Evolutionary conservation across 257 asterid species (phyloP), one percentile per base, ranked within the genome.

Genomic region (Coffea canephora): DNA sequence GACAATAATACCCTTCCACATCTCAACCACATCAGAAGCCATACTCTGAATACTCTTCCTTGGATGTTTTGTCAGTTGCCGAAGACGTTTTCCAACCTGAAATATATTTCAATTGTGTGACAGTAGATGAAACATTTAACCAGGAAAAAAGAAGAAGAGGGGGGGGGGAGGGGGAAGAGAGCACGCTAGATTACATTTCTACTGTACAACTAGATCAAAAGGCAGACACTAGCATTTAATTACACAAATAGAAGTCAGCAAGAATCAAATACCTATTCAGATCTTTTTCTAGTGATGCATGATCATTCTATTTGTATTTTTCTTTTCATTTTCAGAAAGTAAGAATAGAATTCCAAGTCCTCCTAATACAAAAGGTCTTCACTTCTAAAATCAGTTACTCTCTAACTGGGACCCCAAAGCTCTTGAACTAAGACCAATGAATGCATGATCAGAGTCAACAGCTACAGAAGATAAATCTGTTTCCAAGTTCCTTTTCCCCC

Each of bases 51-150:
- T 96, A 87, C 84, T 90, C 71, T 83, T 79, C 82, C 95, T 89
- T 46, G 93, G 91, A 82, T 96, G 98, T 85, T 96, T 95, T 25
- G 98, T 92, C 83, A 95, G 89, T 61, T 89, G 94, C 78, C 98
- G 91, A 57, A 95, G 91, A 71, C 89, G 89, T 85, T 95, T 95
- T 39, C 99, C 99, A 41, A 95, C 91, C 99, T 95, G 93, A 43
- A 83, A 81, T 49, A 67, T 59, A 61, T 59, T 45, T 31, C 54
- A 4, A 8, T 59, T 36, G 18, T 50, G 39, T 41, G 34, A 69
- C 39, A 21, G 45, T 1, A 61, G 14, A 34, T 34, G 71, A 13
- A 8, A 64, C 21, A 62, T 54, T 70, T 13, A 52, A 69, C 39
- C 74, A 52, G 69, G 43, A 39, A 39, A 39, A 39, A 39, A 39